Conservation (phyloP, 192 early-diverging fungal species). For the Glomus cerebriforme region DNA sequence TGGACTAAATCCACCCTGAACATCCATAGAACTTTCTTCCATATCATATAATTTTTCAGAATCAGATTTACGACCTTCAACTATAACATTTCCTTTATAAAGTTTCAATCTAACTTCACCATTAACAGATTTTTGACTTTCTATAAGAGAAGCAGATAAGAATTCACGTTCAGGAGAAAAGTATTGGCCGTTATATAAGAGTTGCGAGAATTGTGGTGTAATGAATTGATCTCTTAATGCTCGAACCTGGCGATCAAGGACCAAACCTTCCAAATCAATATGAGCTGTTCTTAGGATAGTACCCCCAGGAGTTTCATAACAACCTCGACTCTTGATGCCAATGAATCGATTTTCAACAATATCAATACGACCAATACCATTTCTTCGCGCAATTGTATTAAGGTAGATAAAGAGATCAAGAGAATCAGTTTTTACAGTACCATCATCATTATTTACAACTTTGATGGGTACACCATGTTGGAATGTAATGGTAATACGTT, state of each 20-base stretch:
- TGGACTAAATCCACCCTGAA: constrained; percentile 89
- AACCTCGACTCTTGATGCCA: constrained; percentile 98
- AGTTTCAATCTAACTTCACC: constrained; percentile 94
- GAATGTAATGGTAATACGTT: constrained; percentile 92
- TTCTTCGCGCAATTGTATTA: constrained; percentile 92
- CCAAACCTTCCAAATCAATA: constrained; percentile 94
- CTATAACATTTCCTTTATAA: constrained; percentile 90
- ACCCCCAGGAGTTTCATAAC: constrained; percentile 99
- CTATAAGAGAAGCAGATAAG: constrained; percentile 77
- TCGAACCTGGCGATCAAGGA: constrained; percentile 94
- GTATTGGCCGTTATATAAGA: constrained; percentile 96
- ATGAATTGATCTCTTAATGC: constrained; percentile 91
- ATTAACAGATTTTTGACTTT: constrained; percentile 85
- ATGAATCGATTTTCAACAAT: constrained; percentile 99
- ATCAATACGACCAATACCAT: constrained; percentile 98
- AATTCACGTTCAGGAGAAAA: constrained; percentile 96
- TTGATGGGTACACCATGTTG: constrained; percentile 84
- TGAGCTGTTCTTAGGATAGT: constrained; percentile 95
- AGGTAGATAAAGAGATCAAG: constrained; percentile 92
- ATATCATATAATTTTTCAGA: constrained; percentile 89
- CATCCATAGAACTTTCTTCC: constrained; percentile 96
- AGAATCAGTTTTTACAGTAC: constrained; percentile 64
- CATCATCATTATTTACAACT: constrained; percentile 82
- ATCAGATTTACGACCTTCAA: constrained; percentile 84
- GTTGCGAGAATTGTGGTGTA: constrained; percentile 68